Evolutionary conservation across 2,329 filamentous ascomycete genomes (phyloP).

Genomic region (Diaporthe citrichinensis): DNA sequence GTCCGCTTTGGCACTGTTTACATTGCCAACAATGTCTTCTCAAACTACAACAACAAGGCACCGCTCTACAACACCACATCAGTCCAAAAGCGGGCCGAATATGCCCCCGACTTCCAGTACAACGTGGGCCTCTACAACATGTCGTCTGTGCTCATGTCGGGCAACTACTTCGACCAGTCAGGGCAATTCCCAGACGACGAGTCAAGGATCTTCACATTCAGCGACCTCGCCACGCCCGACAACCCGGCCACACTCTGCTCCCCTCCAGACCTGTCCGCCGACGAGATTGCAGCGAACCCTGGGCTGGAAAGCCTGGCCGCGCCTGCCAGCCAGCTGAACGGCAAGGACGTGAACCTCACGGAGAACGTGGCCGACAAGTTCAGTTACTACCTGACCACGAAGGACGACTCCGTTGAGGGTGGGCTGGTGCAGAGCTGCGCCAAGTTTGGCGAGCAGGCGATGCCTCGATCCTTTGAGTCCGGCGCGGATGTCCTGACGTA

Average conservation of each 20-base stretch:
- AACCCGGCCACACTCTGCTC: constrained; percentile 22
- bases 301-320: not conserved
- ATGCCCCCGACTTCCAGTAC: constrained; percentile 29
- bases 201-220: constrained; percentile 22
- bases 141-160: constrained; percentile 25
- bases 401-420: constrained; percentile 17
- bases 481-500: not conserved
- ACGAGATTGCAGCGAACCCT: not conserved
- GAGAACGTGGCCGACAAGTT: constrained; percentile 19
- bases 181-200: constrained; percentile 11
- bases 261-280: constrained; percentile 24
- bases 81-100: not conserved
- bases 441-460: constrained; percentile 50
- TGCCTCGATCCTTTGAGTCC: constrained; percentile 37
- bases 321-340: constrained; percentile 15
- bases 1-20: constrained; percentile 30
- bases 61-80: constrained; percentile 1
- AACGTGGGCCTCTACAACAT: constrained; percentile 31
- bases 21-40: constrained; percentile 31
- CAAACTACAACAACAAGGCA: constrained; percentile 17
- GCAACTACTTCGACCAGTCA: constrained; percentile 33
- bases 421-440: constrained; percentile 17
- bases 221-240: constrained; percentile 17
- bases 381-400: not conserved
- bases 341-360: constrained; percentile 5